Conservation (phyloP, 192 early-diverging fungal genomes). For the Entomortierella beljakovae region DNA sequence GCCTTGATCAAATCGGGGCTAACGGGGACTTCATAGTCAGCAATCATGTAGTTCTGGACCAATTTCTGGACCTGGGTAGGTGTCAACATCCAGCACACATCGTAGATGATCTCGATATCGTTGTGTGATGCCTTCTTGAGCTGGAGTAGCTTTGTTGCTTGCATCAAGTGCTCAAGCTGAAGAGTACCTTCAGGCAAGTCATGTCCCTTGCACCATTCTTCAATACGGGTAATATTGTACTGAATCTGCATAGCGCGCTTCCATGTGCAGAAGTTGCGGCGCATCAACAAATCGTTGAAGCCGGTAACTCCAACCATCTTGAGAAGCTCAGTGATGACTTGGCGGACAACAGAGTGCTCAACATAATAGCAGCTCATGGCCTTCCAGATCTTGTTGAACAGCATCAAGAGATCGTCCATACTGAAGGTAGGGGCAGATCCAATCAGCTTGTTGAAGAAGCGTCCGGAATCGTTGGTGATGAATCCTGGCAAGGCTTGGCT, state of each 20-base stretch:
- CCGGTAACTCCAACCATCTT: slow-evolving; percentile 95
- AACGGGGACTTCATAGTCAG: slow-evolving; percentile 93
- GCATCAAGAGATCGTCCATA: slow-evolving; percentile 96
- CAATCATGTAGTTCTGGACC: slow-evolving; percentile 93
- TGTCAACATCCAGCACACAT: slow-evolving; percentile 97
- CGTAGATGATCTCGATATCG: slow-evolving; percentile 99
- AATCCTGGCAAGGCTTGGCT: slow-evolving; percentile 95
- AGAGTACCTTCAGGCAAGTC: slow-evolving; percentile 89
- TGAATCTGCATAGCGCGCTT: slow-evolving; percentile 99
- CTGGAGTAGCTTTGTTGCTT: slow-evolving; percentile 97
- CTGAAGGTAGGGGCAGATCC: slow-evolving; percentile 80
- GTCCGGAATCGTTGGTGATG: slow-evolving; percentile 89
- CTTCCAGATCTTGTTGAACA: slow-evolving; percentile 94
- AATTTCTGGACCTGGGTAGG: slow-evolving; percentile 98
- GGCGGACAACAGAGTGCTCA: slow-evolving; percentile 90
- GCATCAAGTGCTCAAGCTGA: slow-evolving; percentile 94
- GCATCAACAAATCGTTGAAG: slow-evolving; percentile 98
- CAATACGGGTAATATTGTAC: slow-evolving; percentile 96
- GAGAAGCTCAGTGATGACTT: slow-evolving; percentile 95
- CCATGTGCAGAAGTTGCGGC: slow-evolving; percentile 99
- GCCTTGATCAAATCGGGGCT: slow-evolving; percentile 91
- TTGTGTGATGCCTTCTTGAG: slow-evolving; percentile 85
- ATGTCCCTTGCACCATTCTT: slow-evolving; percentile 99
- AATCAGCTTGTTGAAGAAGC: slow-evolving; percentile 93
- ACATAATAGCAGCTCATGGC: slow-evolving; percentile 99